A percentile compares a stretch with the other conserved stretches of the same genome.
Evolutionary conservation across 2,329 filamentous ascomycete genomes (phyloP).

Genomic region (Penicillium sumatraense): DNA sequence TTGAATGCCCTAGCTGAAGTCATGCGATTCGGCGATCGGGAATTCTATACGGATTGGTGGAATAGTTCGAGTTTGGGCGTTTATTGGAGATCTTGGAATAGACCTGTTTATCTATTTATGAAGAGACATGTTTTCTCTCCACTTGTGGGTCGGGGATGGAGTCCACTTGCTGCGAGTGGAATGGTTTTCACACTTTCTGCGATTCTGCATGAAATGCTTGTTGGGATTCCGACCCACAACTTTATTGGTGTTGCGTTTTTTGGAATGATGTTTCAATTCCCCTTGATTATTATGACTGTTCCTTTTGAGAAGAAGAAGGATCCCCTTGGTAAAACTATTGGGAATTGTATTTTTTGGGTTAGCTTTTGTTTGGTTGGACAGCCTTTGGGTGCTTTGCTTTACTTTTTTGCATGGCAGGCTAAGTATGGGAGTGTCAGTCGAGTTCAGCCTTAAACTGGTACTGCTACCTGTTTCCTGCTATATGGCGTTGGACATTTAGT

Average conservation of each 20-base stretch:
- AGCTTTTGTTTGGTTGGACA: slow-evolving; percentile 95
- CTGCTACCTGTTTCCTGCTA: too few relatives aligned
- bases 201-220: slow-evolving; percentile 86
- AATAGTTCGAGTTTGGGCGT: slow-evolving; percentile 82
- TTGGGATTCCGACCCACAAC: slow-evolving; percentile 94
- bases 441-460: slow-evolving; percentile 25
- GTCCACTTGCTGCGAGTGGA: slow-evolving; percentile 69
- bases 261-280: slow-evolving; percentile 92
- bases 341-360: slow-evolving; percentile 95
- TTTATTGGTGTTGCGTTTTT: slow-evolving; percentile 89
- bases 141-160: slow-evolving; percentile 82
- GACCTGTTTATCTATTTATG: slow-evolving; percentile 96
- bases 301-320: slow-evolving; percentile 79
- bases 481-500: too few relatives aligned
- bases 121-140: slow-evolving; percentile 91
- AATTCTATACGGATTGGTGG: slow-evolving; percentile 99
- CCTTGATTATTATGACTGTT: slow-evolving; percentile 80
- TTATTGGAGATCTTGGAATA: slow-evolving; percentile 98
- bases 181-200: slow-evolving; percentile 89
- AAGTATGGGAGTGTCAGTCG: slow-evolving; percentile 85
- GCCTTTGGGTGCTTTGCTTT: slow-evolving; percentile 86
- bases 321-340: slow-evolving; percentile 75
- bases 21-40: slow-evolving; percentile 85
- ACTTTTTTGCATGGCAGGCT: slow-evolving; percentile 98
- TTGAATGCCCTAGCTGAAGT: slow-evolving; percentile 91